phyloP scores from a whole-genome alignment of 2,329 filamentous ascomycete genomes.

The Aspergillus flavus region DNA sequence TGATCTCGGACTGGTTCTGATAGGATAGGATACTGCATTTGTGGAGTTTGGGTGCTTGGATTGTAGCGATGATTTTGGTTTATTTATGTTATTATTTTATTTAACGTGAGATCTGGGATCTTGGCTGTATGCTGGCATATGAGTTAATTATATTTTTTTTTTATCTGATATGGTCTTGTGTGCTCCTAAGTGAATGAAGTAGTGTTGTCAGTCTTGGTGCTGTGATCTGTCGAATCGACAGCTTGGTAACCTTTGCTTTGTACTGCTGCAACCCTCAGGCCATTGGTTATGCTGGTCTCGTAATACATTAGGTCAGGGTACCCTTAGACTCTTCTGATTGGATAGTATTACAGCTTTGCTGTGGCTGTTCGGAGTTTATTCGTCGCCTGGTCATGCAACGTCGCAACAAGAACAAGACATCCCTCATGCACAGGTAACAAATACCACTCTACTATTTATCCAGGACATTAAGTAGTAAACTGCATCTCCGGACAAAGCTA shows the following conservation, averaged over 20 bases:
- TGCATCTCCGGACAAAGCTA: too few relatives aligned
- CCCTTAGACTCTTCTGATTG: background rate
- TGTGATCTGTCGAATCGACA: background rate
- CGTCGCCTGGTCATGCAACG: background rate
- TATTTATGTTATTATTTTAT: background rate
- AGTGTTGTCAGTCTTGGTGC: background rate
- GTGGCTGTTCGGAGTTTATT: background rate
- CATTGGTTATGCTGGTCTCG: background rate
- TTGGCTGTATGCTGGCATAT: background rate
- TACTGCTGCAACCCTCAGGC: background rate
- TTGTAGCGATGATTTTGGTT: background rate
- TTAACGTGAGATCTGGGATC: background rate
- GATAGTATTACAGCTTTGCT: background rate
- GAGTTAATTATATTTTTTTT: background rate
- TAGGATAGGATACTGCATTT: background rate
- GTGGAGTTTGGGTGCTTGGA: background rate
- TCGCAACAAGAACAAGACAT: background rate
- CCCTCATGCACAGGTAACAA: background rate
- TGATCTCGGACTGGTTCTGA: background rate
- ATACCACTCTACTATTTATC: too few relatives aligned
- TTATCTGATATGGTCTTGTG: background rate
- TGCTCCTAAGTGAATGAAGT: background rate
- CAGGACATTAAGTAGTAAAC: too few relatives aligned
- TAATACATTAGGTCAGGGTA: too few relatives aligned
- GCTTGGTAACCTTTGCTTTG: background rate